phyloP scores from a whole-genome alignment of 1,284 basidiomycete genomes.

The Cutaneotrichosporon arboriforme region DNA sequence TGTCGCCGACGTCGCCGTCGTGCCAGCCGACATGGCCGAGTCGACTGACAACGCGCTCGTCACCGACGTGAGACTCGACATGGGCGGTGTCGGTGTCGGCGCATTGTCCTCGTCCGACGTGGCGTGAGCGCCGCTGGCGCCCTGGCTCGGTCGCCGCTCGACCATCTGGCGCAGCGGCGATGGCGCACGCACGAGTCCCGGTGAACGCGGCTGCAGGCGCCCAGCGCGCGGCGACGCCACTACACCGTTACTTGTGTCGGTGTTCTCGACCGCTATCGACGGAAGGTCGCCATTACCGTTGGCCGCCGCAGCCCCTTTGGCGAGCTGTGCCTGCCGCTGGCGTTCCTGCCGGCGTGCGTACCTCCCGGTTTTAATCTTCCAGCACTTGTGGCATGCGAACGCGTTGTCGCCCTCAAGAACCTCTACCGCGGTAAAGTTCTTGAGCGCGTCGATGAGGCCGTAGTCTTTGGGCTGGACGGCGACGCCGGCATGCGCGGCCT shows the following conservation, averaged over 20 bases:
- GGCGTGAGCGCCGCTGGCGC: neutral
- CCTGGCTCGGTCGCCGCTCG: constrained; percentile 3
- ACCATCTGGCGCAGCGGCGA: constrained; percentile 34
- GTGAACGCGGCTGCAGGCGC: neutral
- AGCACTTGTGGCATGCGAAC: constrained; percentile 87
- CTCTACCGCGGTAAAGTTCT: constrained; percentile 83
- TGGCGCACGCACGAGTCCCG: constrained; percentile 21
- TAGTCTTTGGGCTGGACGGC: constrained; percentile 11
- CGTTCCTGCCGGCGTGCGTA: constrained; percentile 17
- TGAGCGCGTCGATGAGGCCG: constrained; percentile 58
- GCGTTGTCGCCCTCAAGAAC: constrained; percentile 87
- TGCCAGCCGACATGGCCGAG: neutral
- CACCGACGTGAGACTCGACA: neutral
- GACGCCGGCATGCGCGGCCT: constrained; percentile 24
- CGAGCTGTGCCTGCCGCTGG: neutral
- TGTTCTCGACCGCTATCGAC: constrained; percentile 6
- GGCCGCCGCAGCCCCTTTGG: neutral
- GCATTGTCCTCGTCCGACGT: neutral
- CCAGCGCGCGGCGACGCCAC: neutral
- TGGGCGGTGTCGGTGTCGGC: neutral
- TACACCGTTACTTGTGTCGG: neutral
- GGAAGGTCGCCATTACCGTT: constrained; percentile 10
- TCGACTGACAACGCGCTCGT: neutral
- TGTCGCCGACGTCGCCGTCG: neutral
- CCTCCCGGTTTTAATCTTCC: constrained; percentile 57